These are phyloP conservation scores for Hypoxylon sp. DNA, from an alignment of 2,329 filamentous ascomycete genomes.

Conservation along the genomic window DNA sequence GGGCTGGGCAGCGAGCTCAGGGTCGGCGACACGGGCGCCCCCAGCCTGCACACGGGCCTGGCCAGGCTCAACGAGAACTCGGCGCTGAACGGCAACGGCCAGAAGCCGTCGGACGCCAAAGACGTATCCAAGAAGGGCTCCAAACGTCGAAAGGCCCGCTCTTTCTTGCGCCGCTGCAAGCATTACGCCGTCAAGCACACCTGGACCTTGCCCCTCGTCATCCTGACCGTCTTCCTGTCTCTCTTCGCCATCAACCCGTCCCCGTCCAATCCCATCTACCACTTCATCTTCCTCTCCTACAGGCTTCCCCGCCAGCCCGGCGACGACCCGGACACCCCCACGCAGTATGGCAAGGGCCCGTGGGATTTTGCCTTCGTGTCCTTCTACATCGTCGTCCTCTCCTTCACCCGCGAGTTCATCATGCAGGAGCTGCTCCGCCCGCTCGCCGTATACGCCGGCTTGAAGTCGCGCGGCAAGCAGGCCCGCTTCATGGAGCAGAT, in stretches of 20 bases:
- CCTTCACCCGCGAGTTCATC: slow-evolving; percentile 93
- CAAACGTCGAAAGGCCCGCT: slow-evolving; percentile 64
- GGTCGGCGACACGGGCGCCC: slow-evolving; percentile 63
- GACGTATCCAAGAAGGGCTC: slow-evolving; percentile 53
- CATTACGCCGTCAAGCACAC: slow-evolving; percentile 64
- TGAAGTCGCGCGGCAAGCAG: slow-evolving; percentile 79
- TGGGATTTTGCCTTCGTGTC: slow-evolving; percentile 86
- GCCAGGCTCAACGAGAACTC: slow-evolving; percentile 51
- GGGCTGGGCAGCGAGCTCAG: slow-evolving; percentile 61
- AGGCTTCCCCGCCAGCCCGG: slow-evolving; percentile 63
- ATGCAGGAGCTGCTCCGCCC: slow-evolving; percentile 91
- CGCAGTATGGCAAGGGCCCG: slow-evolving; percentile 87
- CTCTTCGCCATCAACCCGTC: slow-evolving; percentile 80
- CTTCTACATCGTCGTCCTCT: slow-evolving; percentile 90
- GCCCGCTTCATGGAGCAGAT: slow-evolving; percentile 94
- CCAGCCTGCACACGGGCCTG: slow-evolving; percentile 61
- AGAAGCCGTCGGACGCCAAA: slow-evolving; percentile 38
- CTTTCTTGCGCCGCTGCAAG: slow-evolving; percentile 62
- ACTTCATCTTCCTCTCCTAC: slow-evolving; percentile 91
- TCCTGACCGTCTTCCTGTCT: slow-evolving; percentile 69
- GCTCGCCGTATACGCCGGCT: slow-evolving; percentile 72
- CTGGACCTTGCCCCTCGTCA: slow-evolving; percentile 70
- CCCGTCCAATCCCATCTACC: slow-evolving; percentile 78
- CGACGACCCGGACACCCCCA: slow-evolving; percentile 52
- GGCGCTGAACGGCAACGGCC: slow-evolving; percentile 28